These are phyloP conservation scores for Aspergillus bridgeri DNA, from an alignment of 495 filamentous ascomycete genomes.

Conservation along the genomic window DNA sequence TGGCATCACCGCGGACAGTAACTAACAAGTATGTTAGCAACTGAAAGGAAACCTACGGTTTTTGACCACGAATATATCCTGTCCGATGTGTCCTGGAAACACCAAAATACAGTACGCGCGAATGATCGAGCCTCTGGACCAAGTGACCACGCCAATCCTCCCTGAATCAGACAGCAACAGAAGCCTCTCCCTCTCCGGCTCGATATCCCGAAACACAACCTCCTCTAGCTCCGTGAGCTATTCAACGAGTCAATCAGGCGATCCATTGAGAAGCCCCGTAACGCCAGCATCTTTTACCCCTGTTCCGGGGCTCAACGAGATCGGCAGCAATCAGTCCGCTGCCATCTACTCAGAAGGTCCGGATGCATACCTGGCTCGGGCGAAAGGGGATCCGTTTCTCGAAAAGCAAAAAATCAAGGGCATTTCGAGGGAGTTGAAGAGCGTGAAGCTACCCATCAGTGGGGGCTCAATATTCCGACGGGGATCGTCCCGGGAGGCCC, in stretches of 20 bases:
- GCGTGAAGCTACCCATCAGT: conserved; percentile 16
- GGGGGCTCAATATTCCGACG: conserved; percentile 17
- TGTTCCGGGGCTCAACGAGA: conserved; percentile 10
- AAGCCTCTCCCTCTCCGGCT: conserved; percentile 14
- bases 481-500: conserved; percentile 13
- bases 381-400: conserved; percentile 8
- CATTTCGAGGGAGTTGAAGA: conserved; percentile 21
- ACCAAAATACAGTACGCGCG: conserved; percentile 22
- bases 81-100: conserved; percentile 23
- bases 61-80: conserved; percentile 18
- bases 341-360: conserved; percentile 9
- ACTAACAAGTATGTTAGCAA: conserved; percentile 14
- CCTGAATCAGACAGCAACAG: conserved; percentile 16
- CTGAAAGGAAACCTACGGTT: conserved; percentile 18
- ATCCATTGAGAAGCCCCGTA: conserved; percentile 15
- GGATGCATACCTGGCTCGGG: conserved; percentile 8
- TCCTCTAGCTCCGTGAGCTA: conserved; percentile 25
- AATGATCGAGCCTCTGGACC: conserved; percentile 23
- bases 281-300: conserved; percentile 10
- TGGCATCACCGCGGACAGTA: not conserved
- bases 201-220: conserved; percentile 17
- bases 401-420: conserved; percentile 19
- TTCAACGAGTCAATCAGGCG: conserved; percentile 21
- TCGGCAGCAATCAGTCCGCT: conserved; percentile 14
- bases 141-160: conserved; percentile 12